phyloP scores from a whole-genome alignment of 805 yeast genomes.

The Cyberlindnera lachancei region DNA sequence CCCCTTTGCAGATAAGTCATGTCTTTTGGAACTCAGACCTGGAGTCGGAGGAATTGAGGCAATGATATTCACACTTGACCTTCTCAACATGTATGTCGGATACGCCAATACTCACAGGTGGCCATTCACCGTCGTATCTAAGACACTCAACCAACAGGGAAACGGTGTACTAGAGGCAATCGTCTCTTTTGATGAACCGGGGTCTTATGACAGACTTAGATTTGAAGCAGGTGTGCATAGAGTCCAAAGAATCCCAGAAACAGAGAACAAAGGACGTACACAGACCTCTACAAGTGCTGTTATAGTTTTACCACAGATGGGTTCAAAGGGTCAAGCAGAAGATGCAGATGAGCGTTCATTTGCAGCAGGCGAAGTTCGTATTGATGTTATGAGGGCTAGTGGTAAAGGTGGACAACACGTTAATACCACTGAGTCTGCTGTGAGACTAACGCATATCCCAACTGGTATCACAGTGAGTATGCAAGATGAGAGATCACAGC shows the following conservation, averaged over 20 bases:
- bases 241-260: slow-evolving; percentile 89
- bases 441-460: slow-evolving; percentile 84
- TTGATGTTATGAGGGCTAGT: slow-evolving; percentile 95
- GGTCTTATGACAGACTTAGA: slow-evolving; percentile 65
- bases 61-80: slow-evolving; percentile 72
- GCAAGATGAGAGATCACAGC: slow-evolving; percentile 95
- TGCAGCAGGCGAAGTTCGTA: slow-evolving; percentile 78
- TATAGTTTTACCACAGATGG: slow-evolving; percentile 80
- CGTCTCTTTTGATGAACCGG: slow-evolving; percentile 63
- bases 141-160: slow-evolving; percentile 49
- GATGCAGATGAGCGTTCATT: slow-evolving; percentile 61
- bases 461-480: slow-evolving; percentile 83
- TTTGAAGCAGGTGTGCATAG: slow-evolving; percentile 95
- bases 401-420: slow-evolving; percentile 99
- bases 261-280: slow-evolving; percentile 88
- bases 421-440: slow-evolving; percentile 95
- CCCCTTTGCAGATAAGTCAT: slow-evolving; percentile 66
- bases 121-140: slow-evolving; percentile 55
- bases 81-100: slow-evolving; percentile 72
- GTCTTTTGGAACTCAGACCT: slow-evolving; percentile 81
- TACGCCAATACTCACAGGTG: slow-evolving; percentile 62
- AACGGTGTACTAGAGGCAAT: slow-evolving; percentile 73
- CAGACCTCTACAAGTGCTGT: slow-evolving; percentile 97
- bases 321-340: slow-evolving; percentile 39
- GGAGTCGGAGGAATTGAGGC: slow-evolving; percentile 98